phyloP scores from a whole-genome alignment of 495 filamentous ascomycete species.

The Corynascus novoguineensis region DNA sequence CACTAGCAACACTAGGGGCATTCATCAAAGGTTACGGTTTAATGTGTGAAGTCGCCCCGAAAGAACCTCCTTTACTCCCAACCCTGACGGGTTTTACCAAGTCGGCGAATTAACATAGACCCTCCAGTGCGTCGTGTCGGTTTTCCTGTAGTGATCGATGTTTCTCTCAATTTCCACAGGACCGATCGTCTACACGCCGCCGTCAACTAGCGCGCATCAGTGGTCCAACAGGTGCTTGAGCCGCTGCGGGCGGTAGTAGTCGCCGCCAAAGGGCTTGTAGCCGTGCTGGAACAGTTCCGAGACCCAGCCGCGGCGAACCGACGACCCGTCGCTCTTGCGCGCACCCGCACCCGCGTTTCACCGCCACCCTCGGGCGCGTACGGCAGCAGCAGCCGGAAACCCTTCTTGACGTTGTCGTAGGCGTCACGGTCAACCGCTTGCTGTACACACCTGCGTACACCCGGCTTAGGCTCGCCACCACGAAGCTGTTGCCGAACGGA shows the following conservation, averaged over 20 bases:
- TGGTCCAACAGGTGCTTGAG: neutral
- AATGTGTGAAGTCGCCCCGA: too few relatives aligned
- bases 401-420: neutral
- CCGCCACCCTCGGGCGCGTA: neutral
- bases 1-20: too few relatives aligned
- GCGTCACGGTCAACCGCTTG: neutral
- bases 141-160: neutral
- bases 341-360: neutral
- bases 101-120: constrained; percentile 6
- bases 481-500: neutral
- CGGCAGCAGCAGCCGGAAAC: constrained; percentile 2
- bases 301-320: neutral
- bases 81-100: too few relatives aligned
- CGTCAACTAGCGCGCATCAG: neutral
- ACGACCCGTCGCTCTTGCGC: neutral
- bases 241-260: neutral
- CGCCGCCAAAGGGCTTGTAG: constrained; percentile 3
- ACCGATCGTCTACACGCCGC: constrained; percentile 3
- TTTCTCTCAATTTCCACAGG: neutral
- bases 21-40: too few relatives aligned
- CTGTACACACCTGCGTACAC: neutral
- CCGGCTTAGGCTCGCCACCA: too few relatives aligned
- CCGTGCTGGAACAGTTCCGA: constrained; percentile 8
- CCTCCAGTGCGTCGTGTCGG: neutral
- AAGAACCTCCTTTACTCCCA: too few relatives aligned